Evolutionary conservation across 2,329 filamentous ascomycete genomes (phyloP).

Genomic region (Fusarium sp.): DNA sequence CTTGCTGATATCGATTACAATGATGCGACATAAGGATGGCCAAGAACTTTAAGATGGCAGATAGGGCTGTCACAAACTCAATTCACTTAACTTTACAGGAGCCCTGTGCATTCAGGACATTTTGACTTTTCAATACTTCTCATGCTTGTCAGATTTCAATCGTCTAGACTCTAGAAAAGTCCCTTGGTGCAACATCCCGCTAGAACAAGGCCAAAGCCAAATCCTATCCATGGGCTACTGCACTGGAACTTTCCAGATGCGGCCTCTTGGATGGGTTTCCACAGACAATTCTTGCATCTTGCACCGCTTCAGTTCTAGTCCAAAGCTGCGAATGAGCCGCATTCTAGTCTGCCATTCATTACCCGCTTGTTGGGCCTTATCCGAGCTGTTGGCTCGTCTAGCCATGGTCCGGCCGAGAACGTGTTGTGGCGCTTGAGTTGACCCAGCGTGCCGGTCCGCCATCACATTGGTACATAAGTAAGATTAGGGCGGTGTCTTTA

Average conservation of each 20-base stretch:
- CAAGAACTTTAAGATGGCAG: background rate
- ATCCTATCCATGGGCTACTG: background rate
- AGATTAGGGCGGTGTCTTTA: background rate
- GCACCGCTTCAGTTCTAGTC: background rate
- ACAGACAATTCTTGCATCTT: background rate
- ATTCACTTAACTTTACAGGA: too few relatives aligned
- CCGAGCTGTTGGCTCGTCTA: background rate
- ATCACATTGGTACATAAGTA: background rate
- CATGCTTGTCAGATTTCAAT: background rate
- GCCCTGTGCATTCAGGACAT: background rate
- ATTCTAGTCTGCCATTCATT: background rate
- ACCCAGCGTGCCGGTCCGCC: conserved; percentile 1
- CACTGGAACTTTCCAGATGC: conserved; percentile 11
- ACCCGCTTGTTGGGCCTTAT: background rate
- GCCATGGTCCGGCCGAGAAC: conserved; percentile 6
- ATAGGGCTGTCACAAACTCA: background rate
- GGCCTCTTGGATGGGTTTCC: background rate
- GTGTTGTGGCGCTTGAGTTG: conserved; percentile 9
- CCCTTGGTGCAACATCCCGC: background rate
- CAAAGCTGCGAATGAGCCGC: background rate
- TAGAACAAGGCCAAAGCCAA: background rate
- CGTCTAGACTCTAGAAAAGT: background rate
- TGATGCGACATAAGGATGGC: background rate
- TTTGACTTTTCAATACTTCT: background rate
- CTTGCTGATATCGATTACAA: background rate